Conservation (phyloP, 495 filamentous ascomycete species). For the Penicillium atrosanguineum region DNA sequence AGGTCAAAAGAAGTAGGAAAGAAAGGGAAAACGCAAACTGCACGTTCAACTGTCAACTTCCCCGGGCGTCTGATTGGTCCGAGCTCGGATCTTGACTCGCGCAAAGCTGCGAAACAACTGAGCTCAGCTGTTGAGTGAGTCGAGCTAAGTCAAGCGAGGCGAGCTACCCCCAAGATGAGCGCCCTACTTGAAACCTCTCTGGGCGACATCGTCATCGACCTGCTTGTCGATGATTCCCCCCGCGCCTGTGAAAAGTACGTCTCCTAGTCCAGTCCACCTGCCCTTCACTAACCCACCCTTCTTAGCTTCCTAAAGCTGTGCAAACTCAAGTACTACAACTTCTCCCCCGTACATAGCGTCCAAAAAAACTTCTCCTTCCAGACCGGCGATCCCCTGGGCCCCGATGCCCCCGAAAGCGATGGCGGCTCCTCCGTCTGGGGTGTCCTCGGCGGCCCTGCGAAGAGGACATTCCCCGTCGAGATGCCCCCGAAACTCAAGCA, state of each 20-base stretch:
- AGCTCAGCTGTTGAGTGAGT: neutral
- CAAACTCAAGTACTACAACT: conserved; percentile 98
- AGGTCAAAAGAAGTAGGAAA: neutral
- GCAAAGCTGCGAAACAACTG: neutral
- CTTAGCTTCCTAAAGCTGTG: conserved; percentile 93
- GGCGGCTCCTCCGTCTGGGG: conserved; percentile 93
- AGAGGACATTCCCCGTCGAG: conserved; percentile 77
- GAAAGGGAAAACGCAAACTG: neutral
- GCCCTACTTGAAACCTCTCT: conserved; percentile 87
- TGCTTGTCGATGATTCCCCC: conserved; percentile 81
- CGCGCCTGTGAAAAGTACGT: conserved; percentile 85
- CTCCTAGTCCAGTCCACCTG: neutral
- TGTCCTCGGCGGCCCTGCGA: conserved; percentile 64
- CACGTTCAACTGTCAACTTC: neutral
- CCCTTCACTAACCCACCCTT: conserved; percentile 5
- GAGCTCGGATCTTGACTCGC: neutral
- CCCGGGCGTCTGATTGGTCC: neutral
- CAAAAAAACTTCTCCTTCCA: conserved; percentile 94
- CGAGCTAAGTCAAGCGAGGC: too few species aligned
- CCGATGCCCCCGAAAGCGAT: conserved; percentile 76
- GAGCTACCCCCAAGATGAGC: conserved; percentile 58
- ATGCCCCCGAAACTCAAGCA: conserved; percentile 85
- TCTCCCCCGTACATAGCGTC: conserved; percentile 80
- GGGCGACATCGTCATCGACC: conserved; percentile 90
- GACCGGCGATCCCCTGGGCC: conserved; percentile 89